Evolutionary conservation across 2,329 filamentous ascomycete species (phyloP).

Genomic region (Lasiodiplodia hormozganensis): DNA sequence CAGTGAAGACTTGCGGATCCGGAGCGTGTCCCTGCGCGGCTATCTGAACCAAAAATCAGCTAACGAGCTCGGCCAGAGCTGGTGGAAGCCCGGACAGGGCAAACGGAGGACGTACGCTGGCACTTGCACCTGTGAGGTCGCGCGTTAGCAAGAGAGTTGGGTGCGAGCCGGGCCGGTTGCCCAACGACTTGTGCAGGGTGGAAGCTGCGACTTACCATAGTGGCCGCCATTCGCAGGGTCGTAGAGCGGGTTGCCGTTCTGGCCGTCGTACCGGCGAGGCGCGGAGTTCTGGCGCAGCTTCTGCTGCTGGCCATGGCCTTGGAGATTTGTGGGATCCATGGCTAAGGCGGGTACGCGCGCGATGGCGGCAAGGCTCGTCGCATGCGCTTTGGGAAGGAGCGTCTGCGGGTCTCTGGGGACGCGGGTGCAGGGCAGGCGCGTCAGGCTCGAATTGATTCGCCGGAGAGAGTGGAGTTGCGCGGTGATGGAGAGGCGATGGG

Average conservation of each 20-base stretch:
- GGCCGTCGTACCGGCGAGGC: constrained; percentile 57
- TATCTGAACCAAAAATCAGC: constrained; percentile 65
- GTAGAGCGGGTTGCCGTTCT: constrained; percentile 57
- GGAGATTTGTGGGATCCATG: constrained; percentile 49
- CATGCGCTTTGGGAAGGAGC: constrained; percentile 30
- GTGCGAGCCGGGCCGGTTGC: constrained; percentile 9
- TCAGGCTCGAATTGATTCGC: constrained; percentile 28
- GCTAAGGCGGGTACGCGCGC: constrained; percentile 37
- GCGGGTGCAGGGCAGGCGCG: constrained; percentile 21
- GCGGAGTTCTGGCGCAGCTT: constrained; percentile 45
- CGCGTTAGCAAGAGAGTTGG: constrained; percentile 25
- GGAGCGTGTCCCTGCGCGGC: constrained; percentile 87
- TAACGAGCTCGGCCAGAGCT: constrained; percentile 30
- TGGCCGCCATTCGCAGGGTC: constrained; percentile 56
- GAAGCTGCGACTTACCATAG: constrained; percentile 50
- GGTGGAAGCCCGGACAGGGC: constrained; percentile 18
- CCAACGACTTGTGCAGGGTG: constrained; percentile 16
- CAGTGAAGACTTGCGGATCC: constrained; percentile 88
- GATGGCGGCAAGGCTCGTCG: constrained; percentile 36
- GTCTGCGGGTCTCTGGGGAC: constrained; percentile 13
- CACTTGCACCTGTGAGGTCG: constrained; percentile 66
- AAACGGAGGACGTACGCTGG: constrained; percentile 62
- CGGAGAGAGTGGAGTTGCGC: constrained; percentile 38
- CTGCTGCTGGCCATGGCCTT: constrained; percentile 44
- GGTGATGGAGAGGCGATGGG: constrained; percentile 43